Evolutionary conservation across 192 early-diverging fungal species (phyloP), one percentile per base, ranked within the genome.

Genomic region (Jimgerdemannia flammicorona): DNA sequence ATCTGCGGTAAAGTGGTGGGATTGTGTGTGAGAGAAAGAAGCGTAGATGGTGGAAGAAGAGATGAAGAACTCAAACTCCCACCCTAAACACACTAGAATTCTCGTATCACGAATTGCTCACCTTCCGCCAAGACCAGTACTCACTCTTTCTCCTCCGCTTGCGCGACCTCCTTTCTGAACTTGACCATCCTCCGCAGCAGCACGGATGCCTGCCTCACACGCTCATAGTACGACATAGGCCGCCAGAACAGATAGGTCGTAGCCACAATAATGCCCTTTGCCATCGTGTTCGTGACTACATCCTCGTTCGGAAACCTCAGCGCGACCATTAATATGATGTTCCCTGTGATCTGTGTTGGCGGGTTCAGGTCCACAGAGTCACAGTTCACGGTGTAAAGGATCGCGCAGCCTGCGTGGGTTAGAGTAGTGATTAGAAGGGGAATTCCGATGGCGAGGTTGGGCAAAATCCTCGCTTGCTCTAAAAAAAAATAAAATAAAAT

Each of bases 221-320:
- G 19, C 44, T 83, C 81, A 65, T 83, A 83, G n/a, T 54, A 77
- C 4, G 81, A 74, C 20, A 64, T 44, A 0, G 81, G 81, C 20
- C 75, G 75, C 81, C 81, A 83, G 17, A 77, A 83, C 3, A 83
- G 40, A 72, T 83, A 78, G 3, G 81, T 83, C 14, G 78, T 83
- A 9, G 78, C 81, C 6, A 83, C 73, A 18, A 83, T 29, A 29
- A 82, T 40, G 7, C 77, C 77, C n/a, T 65, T 1, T 4, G 20
- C 44, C 59, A 41, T 44, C 41, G 18, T 8, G 3, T 66, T 43
- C 41, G 73, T 69, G n/a, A 59, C 40, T 64, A 67, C 39, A n/a
- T 2, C 20, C 14, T 68, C 9, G 44, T 73, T 59, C 19, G 0
- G 14, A 2, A 68, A 68, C 40, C 18, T 9, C 39, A 81, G 67